Conservation (phyloP, 2,329 filamentous ascomycete species). For the Aureobasidium zeae region DNA sequence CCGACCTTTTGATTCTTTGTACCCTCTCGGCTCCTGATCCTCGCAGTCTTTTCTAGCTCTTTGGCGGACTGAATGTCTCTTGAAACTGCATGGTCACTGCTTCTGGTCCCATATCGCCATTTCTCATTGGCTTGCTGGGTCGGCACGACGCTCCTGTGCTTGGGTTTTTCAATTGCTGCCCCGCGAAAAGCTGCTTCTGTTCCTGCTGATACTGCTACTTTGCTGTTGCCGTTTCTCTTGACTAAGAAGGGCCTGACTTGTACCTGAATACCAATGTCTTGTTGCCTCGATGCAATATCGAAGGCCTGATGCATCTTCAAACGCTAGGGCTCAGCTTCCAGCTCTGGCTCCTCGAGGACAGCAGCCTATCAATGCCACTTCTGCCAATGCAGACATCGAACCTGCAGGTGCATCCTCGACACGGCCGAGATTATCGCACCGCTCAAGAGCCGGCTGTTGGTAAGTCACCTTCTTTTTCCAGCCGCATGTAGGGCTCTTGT, state of each 20-base stretch:
- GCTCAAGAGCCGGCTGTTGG: constrained; percentile 47
- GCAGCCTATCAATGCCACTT: constrained; percentile 11
- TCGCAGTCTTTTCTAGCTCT: background rate
- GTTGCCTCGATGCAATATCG: constrained; percentile 18
- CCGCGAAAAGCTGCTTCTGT: constrained; percentile 14
- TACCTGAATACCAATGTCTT: constrained; percentile 15
- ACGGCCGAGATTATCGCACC: constrained; percentile 41
- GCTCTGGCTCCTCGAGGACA: constrained; percentile 25
- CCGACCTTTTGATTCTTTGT: background rate
- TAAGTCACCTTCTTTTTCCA: constrained; percentile 22
- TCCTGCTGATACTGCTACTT: constrained; percentile 11
- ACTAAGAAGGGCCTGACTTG: constrained; percentile 10
- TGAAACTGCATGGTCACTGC: constrained; percentile 14
- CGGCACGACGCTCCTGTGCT: constrained; percentile 22
- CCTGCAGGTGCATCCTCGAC: constrained; percentile 11
- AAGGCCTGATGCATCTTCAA: constrained; percentile 16
- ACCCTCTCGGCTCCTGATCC: background rate
- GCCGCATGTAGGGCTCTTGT: background rate
- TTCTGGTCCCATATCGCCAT: constrained; percentile 9
- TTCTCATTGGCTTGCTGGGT: constrained; percentile 17
- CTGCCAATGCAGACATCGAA: constrained; percentile 11
- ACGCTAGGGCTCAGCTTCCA: constrained; percentile 26
- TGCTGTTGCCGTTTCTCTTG: constrained; percentile 9
- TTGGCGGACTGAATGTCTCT: constrained; percentile 9
- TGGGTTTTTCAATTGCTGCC: constrained; percentile 8